phyloP scores from a whole-genome alignment of 352 stramenopile species.

The Phytophthora europaea region DNA sequence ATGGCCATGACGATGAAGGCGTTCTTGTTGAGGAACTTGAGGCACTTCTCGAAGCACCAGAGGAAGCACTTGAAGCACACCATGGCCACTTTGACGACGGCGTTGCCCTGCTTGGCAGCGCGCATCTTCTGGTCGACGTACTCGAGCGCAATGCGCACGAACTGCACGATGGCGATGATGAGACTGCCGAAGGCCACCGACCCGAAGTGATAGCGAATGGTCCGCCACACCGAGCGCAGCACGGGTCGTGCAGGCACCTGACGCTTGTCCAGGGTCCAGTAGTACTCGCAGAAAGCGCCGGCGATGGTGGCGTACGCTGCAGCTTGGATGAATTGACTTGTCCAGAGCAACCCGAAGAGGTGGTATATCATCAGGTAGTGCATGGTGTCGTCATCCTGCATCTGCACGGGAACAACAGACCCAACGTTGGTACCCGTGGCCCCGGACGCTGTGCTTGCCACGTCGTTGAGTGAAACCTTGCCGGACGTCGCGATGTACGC shows the following conservation, averaged over 20 bases:
- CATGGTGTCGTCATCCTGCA: constrained; percentile 71
- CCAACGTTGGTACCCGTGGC: constrained; percentile 37
- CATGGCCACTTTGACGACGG: constrained; percentile 76
- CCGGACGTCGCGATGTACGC: constrained; percentile 84
- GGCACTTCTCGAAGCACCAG: constrained; percentile 91
- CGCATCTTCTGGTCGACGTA: constrained; percentile 87
- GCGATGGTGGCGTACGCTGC: constrained; percentile 80
- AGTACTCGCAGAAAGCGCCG: constrained; percentile 87
- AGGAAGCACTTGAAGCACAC: constrained; percentile 92
- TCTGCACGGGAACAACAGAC: constrained; percentile 36
- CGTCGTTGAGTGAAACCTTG: constrained; percentile 57
- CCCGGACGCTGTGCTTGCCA: constrained; percentile 39
- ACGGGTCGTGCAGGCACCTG: constrained; percentile 60
- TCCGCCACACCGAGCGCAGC: constrained; percentile 68
- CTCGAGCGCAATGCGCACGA: constrained; percentile 75
- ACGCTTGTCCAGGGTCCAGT: constrained; percentile 88
- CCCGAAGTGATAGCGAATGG: constrained; percentile 83
- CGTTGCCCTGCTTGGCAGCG: constrained; percentile 71
- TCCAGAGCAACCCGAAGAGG: constrained; percentile 88
- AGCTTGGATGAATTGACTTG: constrained; percentile 87
- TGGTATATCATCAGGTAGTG: constrained; percentile 89
- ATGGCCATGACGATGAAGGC: constrained; percentile 92
- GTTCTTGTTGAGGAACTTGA: constrained; percentile 93
- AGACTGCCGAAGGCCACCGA: constrained; percentile 90
- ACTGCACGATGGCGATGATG: constrained; percentile 89